Base-by-base conservation (phyloP, 192 early-diverging fungal species). In the Neocallimastix lanati region DNA sequence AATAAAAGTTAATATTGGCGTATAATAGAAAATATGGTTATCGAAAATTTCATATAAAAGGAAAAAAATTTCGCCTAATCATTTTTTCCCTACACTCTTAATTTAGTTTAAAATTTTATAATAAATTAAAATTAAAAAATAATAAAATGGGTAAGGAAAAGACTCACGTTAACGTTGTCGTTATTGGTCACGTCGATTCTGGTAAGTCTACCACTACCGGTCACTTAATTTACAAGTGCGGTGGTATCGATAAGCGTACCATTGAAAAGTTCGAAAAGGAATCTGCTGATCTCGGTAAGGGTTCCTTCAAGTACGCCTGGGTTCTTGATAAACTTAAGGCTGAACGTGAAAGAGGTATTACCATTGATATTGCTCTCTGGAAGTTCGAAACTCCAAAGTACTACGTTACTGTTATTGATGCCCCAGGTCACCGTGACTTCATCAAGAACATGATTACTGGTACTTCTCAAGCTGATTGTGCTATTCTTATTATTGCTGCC, bases 281-380 rank as follows among this genome's bases (percentile, higher is more conserved):
- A 40, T 29, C 78, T 29, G 78, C 92, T 87, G 95, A 97, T 85
- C 92, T 97, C 82, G 98, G 98, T 88, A 99, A 99, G 93, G 95
- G 94, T 86, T 99, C 98, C 80, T 99, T 99, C 94, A 96, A 96
- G 90, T 99, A 96, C 92, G 98, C 98, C 82, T 99, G 95, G 95
- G 95, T 96, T 84, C 89, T 99, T 83, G 97, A 99, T 91, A 95
- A 96, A 86, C 93, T 96, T 79, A 98, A 99, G 94, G 97, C 94
- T 80, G 97, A 99, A 90, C 96, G 97, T 90, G 95, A 95, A 88
- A 95, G 97, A 93, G 97, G 97, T 94, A 95, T 99, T 85, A 99
- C 97, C 89, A 98, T 98, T 83, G 97, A 96, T 85, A 96, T 96
- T 86, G 95, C 97, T 86, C 90, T 95, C 78, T 29, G 78, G 29